These are phyloP conservation scores for Fusarium pseudonygamai DNA, from an alignment of 2,329 filamentous ascomycete species.

Conservation along the genomic window DNA sequence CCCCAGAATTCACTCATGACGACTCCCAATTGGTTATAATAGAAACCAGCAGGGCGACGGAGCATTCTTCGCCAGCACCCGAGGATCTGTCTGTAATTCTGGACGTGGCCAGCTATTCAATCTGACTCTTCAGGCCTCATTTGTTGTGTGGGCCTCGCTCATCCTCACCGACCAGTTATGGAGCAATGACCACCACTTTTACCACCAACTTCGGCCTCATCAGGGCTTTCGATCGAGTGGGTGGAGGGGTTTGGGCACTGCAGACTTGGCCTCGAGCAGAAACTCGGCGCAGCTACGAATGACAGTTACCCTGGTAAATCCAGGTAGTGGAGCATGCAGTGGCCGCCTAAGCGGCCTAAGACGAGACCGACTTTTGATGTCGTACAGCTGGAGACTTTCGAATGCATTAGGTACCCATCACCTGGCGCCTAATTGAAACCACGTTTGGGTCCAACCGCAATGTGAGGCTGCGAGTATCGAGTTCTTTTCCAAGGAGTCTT, in stretches of 20 bases:
- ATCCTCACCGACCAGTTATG: conserved; percentile 27
- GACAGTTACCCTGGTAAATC: conserved; percentile 23
- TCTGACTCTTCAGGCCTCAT: conserved; percentile 31
- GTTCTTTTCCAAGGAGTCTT: conserved; percentile 30
- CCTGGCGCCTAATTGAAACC: conserved; percentile 34
- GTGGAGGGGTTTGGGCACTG: conserved; percentile 11
- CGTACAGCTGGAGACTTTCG: conserved; percentile 16
- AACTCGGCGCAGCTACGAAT: conserved; percentile 13
- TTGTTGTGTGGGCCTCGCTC: conserved; percentile 24
- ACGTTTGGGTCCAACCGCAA: conserved; percentile 30
- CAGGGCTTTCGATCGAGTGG: conserved; percentile 20
- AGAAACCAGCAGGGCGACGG: conserved; percentile 23
- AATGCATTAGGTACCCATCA: conserved; percentile 34
- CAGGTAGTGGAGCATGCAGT: conserved; percentile 34
- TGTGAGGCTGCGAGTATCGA: conserved; percentile 36
- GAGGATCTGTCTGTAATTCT: conserved; percentile 26
- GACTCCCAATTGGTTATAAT: conserved; percentile 23
- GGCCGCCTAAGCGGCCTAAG: conserved; percentile 28
- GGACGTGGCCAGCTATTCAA: conserved; percentile 13
- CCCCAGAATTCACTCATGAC: conserved; percentile 30
- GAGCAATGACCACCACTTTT: conserved; percentile 33
- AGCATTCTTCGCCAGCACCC: conserved; percentile 32
- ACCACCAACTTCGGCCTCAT: conserved; percentile 11
- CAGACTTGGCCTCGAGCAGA: conserved; percentile 30
- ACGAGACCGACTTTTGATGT: conserved; percentile 41